phyloP scores from a whole-genome alignment of 495 filamentous ascomycete genomes.

The Talaromyces nanjingensis region DNA sequence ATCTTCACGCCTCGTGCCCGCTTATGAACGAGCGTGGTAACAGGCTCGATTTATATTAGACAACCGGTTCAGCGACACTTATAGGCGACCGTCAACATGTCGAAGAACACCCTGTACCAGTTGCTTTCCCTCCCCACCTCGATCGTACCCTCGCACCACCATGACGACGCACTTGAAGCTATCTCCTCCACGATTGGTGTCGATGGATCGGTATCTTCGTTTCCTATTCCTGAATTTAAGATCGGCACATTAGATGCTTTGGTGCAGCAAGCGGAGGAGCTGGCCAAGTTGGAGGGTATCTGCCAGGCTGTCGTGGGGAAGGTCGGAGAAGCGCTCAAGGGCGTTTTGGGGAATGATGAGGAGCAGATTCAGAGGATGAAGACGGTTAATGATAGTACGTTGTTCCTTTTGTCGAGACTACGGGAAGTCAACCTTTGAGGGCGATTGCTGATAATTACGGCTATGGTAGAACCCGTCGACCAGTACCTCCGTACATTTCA shows the following conservation, averaged over 20 bases:
- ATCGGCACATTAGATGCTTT: slow-evolving; percentile 93
- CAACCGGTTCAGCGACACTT: not conserved
- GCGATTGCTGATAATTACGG: slow-evolving; percentile 8
- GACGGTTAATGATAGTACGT: slow-evolving; percentile 89
- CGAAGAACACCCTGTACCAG: slow-evolving; percentile 56
- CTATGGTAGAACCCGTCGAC: slow-evolving; percentile 70
- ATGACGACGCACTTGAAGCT: slow-evolving; percentile 72
- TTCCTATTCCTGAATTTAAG: slow-evolving; percentile 88
- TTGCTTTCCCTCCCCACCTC: slow-evolving; percentile 70
- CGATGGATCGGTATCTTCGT: slow-evolving; percentile 70
- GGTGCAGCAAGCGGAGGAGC: slow-evolving; percentile 94
- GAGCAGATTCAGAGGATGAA: slow-evolving; percentile 79
- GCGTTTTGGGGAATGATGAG: slow-evolving; percentile 74
- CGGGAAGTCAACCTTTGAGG: not conserved
- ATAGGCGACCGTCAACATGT: slow-evolving; percentile 35
- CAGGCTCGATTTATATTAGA: not conserved
- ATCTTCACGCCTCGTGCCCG: slow-evolving; percentile 2
- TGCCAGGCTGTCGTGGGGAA: slow-evolving; percentile 83
- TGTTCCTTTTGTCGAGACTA: not conserved
- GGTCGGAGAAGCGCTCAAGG: slow-evolving; percentile 76
- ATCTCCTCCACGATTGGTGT: slow-evolving; percentile 62
- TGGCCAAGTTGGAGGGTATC: slow-evolving; percentile 73
- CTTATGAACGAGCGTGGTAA: slow-evolving; percentile 4
- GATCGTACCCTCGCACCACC: slow-evolving; percentile 62
- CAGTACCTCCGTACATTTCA: slow-evolving; percentile 82